These are phyloP conservation scores for Aspergillus bombycis DNA, from an alignment of 2,329 filamentous ascomycete species.

Conservation along the genomic window DNA sequence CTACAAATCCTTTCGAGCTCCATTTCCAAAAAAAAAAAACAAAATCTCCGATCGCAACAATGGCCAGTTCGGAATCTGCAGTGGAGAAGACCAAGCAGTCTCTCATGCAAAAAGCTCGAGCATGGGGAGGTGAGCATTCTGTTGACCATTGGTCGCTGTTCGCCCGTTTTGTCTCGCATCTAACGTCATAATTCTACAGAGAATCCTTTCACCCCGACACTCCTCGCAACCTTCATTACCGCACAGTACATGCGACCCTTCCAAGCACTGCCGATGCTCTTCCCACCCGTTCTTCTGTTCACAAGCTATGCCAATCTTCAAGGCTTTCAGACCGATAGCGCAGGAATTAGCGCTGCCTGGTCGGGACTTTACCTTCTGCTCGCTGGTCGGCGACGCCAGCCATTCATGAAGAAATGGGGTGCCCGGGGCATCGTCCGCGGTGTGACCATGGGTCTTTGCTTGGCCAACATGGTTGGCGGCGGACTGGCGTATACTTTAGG, in stretches of 20 bases:
- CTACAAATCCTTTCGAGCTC: not conserved
- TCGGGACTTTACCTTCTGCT: slow-evolving; percentile 67
- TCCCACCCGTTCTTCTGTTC: slow-evolving; percentile 68
- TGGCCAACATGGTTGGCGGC: slow-evolving; percentile 51
- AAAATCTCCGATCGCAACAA: slow-evolving; percentile 16
- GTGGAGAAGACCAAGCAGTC: slow-evolving; percentile 42
- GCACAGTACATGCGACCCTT: slow-evolving; percentile 69
- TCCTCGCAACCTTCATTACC: slow-evolving; percentile 67
- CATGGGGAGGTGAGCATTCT: slow-evolving; percentile 46
- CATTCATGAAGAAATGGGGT: slow-evolving; percentile 49
- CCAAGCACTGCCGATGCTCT: slow-evolving; percentile 67
- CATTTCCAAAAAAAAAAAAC: too few species aligned
- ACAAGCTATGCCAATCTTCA: slow-evolving; percentile 67
- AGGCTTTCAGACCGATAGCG: slow-evolving; percentile 64
- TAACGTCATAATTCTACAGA: slow-evolving; percentile 47
- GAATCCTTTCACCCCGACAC: slow-evolving; percentile 65
- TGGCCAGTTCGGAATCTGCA: slow-evolving; percentile 32
- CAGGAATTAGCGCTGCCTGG: slow-evolving; percentile 67
- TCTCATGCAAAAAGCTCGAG: slow-evolving; percentile 41
- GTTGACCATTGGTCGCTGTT: slow-evolving; percentile 9
- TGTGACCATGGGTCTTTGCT: slow-evolving; percentile 49
- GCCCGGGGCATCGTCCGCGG: slow-evolving; percentile 50
- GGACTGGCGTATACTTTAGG: slow-evolving; percentile 51
- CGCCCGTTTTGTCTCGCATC: not conserved
- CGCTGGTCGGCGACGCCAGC: slow-evolving; percentile 59